Evolutionary conservation across 129 eudicot species (phyloP).

Genomic region (Kitagawia praeruptora): DNA sequence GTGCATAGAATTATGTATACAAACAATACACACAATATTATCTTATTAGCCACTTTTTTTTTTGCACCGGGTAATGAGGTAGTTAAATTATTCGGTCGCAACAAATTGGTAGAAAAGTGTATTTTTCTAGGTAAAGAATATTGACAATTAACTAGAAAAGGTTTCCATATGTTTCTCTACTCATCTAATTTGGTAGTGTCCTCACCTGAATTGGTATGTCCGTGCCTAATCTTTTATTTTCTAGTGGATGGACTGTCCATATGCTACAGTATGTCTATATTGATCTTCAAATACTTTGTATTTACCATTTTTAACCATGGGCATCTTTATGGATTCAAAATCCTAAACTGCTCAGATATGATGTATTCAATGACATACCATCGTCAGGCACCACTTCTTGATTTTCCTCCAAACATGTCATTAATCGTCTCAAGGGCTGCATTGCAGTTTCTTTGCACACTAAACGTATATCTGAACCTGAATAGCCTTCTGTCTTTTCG

Average conservation of each 20-base stretch:
- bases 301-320: background rate
- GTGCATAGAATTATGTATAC: no score
- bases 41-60: no score
- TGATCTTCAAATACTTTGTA: background rate
- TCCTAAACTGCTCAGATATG: background rate
- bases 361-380: constrained; percentile 37
- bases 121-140: background rate
- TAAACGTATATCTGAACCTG: constrained; percentile 91
- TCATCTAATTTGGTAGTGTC: background rate
- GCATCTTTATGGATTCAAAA: background rate
- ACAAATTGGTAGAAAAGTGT: no score
- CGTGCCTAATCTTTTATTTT: no score
- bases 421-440: constrained; percentile 92
- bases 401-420: constrained; percentile 59
- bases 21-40: no score
- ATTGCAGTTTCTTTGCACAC: constrained; percentile 98
- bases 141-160: background rate
- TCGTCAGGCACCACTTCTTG: constrained; percentile 75
- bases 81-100: no score
- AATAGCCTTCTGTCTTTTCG: constrained; percentile 73
- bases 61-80: no score
- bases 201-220: no score
- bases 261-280: background rate
- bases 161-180: background rate
- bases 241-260: background rate